phyloP scores from a whole-genome alignment of 2,329 filamentous ascomycete species.

The Colletotrichum cuscutae region DNA sequence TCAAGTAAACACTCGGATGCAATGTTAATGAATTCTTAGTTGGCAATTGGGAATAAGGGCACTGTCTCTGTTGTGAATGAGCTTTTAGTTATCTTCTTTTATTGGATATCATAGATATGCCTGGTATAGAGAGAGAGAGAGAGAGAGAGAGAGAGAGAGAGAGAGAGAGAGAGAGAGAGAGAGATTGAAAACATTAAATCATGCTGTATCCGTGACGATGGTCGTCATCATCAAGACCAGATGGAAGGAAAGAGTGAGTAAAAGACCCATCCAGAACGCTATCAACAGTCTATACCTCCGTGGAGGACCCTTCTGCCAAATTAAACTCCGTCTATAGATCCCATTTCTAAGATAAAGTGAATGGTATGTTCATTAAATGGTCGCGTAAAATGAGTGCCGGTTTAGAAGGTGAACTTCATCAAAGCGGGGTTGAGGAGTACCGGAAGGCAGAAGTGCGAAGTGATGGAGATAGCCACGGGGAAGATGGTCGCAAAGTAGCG shows the following conservation, averaged over 20 bases:
- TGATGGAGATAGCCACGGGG: conserved; percentile 62
- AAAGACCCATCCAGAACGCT: not conserved
- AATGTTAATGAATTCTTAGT: not conserved
- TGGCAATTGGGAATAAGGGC: too few species aligned
- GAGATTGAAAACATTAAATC: not conserved
- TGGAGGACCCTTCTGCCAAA: not conserved
- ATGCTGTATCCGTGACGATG: not conserved
- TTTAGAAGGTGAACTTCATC: conserved; percentile 71
- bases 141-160: too few species aligned
- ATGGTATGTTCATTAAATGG: not conserved
- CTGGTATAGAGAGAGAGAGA: not conserved
- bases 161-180: too few species aligned
- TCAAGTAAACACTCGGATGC: not conserved
- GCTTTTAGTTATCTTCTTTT: not conserved
- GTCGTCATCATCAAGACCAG: not conserved
- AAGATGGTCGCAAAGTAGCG: conserved; percentile 67
- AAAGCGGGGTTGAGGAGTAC: conserved; percentile 70
- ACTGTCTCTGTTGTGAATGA: too few species aligned
- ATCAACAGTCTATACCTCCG: not conserved
- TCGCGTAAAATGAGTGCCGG: too few species aligned
- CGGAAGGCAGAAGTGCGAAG: conserved; percentile 67
- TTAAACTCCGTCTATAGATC: conserved; percentile 18
- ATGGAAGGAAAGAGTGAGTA: not conserved
- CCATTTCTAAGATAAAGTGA: not conserved
- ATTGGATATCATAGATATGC: not conserved